Evolutionary conservation across 1,284 basidiomycete genomes (phyloP), one percentile per base, ranked within the genome.

Genomic region (Apiotrichum gracile): DNA sequence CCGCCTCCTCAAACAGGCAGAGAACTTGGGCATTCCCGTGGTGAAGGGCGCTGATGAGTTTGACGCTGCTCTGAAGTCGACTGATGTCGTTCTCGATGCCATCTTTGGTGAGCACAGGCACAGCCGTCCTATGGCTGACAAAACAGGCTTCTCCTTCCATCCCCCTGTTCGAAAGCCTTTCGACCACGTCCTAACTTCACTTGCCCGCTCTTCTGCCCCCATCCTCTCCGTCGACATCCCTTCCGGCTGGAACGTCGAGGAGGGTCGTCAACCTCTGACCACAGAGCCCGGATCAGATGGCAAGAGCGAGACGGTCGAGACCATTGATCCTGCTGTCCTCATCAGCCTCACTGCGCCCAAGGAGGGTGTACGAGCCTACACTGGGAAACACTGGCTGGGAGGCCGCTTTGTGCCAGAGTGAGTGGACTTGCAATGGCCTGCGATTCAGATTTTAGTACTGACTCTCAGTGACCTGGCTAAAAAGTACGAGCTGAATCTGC

Each of bases 161-260:
- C 87, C 82, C 1, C 91, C 91, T 24, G 80, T 91, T 6, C 85
- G 96, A 13, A 77, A 86, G 3, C 96, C 96, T 0, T 99, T 97
- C 74, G 85, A 91, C 64, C 67, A 74, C 0, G 85, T 86, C 16
- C 80, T 98, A 3, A 79, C 82, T 1, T 77, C 86, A 4, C 78
- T 98, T 47, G 79, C 82, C 2, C 68, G 77, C 24, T 85, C 85
- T 7, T 74, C 78, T 4, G 75, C 86, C 14, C 90, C 91, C 0
- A 87, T 94, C 62, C 82, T 96, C 22, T 89, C 87, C 2, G 87
- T 97, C 8, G 96, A 99, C 70, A 93, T 98, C 51, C 96, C 96
- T 0, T 91, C 87, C 1, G 94, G 92, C 4, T 98, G 93, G 93
- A 84, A 91, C 64, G 91, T 97, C 25, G 65, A 66, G 40, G 57